Evolutionary conservation across 2,329 filamentous ascomycete genomes (phyloP), one percentile per base, ranked within the genome.

Genomic region (Aureobasidium mangrovei): DNA sequence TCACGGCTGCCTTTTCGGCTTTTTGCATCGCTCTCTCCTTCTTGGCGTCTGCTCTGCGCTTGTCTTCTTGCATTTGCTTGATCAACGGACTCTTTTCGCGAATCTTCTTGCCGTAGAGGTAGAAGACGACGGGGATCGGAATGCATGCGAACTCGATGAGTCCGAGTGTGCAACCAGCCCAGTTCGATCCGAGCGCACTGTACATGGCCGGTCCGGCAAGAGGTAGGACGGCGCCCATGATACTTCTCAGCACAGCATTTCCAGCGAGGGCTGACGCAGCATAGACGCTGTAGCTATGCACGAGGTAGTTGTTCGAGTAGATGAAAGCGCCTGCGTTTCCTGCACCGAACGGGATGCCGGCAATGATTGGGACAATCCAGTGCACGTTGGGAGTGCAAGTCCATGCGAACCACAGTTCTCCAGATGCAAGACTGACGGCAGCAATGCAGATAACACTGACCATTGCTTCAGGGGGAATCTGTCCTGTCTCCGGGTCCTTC

Each of bases 391-490:
- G 90, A 0, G 89, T 80, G 57, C 84, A 90, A 0, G 90, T 95
- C 89, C 89, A 95, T 0, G 87, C 82, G 64, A 96, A 96, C 67
- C 84, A 85, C 27, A 96, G 78, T 68, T 95, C 85, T 12, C 90
- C 91, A 3, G 88, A 68, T 0, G 89, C 86, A 0, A 86, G 82
- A 1, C 88, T 72, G 1, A 94, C 66, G 0, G 88, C 81, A 3
- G 86, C 88, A 28, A 95, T 80, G 61, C 84, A 88, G 63, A 95
- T 86, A 55, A 93, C 78, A 40, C 82, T 80, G 3, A 91, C 88
- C 60, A 87, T 88, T 1, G 89, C 85, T 69, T 96, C 91, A 0
- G 90, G 90, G 0, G 80, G 76, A 0, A 82, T 78, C 36, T 82
- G 82, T 8, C 86, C 87, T 0, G 88, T 95, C 47, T 78, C 77